These are phyloP conservation scores for Aspergillus hancockii DNA, from an alignment of 495 filamentous ascomycete genomes.

Conservation along the genomic window DNA sequence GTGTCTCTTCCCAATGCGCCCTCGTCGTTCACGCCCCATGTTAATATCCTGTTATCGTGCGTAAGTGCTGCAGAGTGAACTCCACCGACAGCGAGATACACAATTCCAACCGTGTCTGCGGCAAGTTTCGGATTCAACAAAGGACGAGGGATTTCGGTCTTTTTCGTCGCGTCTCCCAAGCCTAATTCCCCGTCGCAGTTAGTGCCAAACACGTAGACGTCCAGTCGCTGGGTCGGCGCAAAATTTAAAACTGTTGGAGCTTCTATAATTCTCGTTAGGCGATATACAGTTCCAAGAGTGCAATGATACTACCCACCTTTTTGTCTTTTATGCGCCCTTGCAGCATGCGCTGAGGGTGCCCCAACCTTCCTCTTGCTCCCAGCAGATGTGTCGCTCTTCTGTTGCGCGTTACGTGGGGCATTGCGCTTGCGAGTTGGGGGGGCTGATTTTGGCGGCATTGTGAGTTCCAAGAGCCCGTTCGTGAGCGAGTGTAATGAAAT, in stretches of 20 bases:
- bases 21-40: slow-evolving; percentile 76
- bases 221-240: slow-evolving; percentile 38
- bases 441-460: background rate
- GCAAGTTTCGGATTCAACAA: slow-evolving; percentile 51
- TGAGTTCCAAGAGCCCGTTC: too few relatives aligned
- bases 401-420: background rate
- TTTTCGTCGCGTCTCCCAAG: slow-evolving; percentile 47
- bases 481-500: too few relatives aligned
- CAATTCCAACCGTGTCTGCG: slow-evolving; percentile 49
- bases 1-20: slow-evolving; percentile 69
- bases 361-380: background rate
- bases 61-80: slow-evolving; percentile 70
- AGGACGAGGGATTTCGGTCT: slow-evolving; percentile 53
- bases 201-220: slow-evolving; percentile 57
- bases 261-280: background rate
- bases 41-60: slow-evolving; percentile 63
- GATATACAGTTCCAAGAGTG: too few relatives aligned
- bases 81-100: slow-evolving; percentile 63
- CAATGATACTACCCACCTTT: background rate
- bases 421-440: background rate
- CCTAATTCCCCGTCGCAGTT: slow-evolving; percentile 53
- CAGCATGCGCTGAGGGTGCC: background rate
- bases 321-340: background rate
- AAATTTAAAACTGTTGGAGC: background rate
- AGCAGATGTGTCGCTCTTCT: background rate